phyloP scores from a whole-genome alignment of 805 yeast species.

The Candida golubevii region DNA sequence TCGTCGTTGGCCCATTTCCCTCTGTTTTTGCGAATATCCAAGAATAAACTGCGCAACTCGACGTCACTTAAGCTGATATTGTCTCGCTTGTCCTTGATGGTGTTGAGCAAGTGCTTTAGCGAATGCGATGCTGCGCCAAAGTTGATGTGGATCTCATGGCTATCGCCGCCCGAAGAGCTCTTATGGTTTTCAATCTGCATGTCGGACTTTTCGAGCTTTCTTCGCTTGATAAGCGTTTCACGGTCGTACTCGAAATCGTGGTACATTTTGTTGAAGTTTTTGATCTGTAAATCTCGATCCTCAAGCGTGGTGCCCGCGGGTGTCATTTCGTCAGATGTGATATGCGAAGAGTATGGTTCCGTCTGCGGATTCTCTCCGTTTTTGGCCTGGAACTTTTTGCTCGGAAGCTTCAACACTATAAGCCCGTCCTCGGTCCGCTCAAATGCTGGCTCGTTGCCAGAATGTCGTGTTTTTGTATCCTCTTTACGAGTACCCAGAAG shows the following conservation, averaged over 20 bases:
- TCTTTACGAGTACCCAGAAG: not conserved
- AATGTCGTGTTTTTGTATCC: not conserved
- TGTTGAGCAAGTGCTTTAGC: constrained; percentile 71
- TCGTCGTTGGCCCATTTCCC: constrained; percentile 98
- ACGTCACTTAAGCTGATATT: constrained; percentile 68
- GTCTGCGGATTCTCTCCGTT: constrained; percentile 7
- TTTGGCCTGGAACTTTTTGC: constrained; percentile 20
- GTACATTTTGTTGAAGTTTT: constrained; percentile 66
- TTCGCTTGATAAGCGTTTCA: constrained; percentile 69
- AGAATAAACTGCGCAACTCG: constrained; percentile 77
- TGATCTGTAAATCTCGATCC: constrained; percentile 46
- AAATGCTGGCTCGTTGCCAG: not conserved
- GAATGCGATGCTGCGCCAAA: constrained; percentile 38
- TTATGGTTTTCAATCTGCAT: constrained; percentile 49
- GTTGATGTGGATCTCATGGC: constrained; percentile 38
- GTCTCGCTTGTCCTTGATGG: constrained; percentile 79
- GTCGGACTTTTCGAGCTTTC: constrained; percentile 78
- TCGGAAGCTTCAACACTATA: constrained; percentile 32
- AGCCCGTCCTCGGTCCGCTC: constrained; percentile 27
- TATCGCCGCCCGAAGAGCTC: constrained; percentile 8
- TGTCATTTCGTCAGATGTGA: constrained; percentile 9
- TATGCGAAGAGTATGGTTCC: constrained; percentile 9
- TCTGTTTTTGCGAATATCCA: constrained; percentile 91
- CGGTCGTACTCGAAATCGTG: constrained; percentile 73
- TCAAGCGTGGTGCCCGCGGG: constrained; percentile 19